Evolutionary conservation across 2,329 filamentous ascomycete species (phyloP).

Genomic region (Fulvia fulva): DNA sequence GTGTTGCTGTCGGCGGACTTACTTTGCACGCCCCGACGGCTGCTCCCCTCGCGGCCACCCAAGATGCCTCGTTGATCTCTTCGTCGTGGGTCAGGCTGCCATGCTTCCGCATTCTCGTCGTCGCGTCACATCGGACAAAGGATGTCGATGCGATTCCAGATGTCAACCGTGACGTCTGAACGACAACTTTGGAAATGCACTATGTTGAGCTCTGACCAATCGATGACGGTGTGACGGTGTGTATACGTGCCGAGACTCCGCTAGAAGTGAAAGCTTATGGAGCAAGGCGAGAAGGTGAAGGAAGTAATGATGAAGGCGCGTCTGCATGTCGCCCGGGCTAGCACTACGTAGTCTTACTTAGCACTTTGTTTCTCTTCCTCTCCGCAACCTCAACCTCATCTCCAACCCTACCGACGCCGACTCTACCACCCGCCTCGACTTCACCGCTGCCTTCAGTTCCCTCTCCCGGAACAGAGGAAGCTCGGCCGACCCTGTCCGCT

Average conservation of each 20-base stretch:
- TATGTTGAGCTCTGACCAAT: neutral
- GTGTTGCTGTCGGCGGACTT: slow-evolving; percentile 20
- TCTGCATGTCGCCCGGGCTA: neutral
- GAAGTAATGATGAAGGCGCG: neutral
- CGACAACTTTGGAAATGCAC: neutral
- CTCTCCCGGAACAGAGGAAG: slow-evolving; percentile 5
- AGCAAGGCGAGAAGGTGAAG: neutral
- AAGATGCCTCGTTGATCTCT: slow-evolving; percentile 66
- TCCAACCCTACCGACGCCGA: neutral
- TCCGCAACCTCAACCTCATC: neutral
- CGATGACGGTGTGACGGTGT: neutral
- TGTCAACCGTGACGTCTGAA: neutral
- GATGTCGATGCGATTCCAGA: neutral
- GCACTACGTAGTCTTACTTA: neutral
- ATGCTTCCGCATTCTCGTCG: slow-evolving; percentile 35
- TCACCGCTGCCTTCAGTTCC: neutral
- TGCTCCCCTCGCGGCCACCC: slow-evolving; percentile 67
- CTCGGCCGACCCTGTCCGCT: slow-evolving; percentile 9
- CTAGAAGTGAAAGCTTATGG: neutral
- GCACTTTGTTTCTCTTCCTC: slow-evolving; percentile 1
- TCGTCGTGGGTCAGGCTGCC: slow-evolving; percentile 57
- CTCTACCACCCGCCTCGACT: neutral
- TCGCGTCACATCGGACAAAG: slow-evolving; percentile 1
- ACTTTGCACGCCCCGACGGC: slow-evolving; percentile 63
- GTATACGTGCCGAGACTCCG: neutral